phyloP scores from a whole-genome alignment of 805 yeast species.

The Yarrowia osloensis region DNA sequence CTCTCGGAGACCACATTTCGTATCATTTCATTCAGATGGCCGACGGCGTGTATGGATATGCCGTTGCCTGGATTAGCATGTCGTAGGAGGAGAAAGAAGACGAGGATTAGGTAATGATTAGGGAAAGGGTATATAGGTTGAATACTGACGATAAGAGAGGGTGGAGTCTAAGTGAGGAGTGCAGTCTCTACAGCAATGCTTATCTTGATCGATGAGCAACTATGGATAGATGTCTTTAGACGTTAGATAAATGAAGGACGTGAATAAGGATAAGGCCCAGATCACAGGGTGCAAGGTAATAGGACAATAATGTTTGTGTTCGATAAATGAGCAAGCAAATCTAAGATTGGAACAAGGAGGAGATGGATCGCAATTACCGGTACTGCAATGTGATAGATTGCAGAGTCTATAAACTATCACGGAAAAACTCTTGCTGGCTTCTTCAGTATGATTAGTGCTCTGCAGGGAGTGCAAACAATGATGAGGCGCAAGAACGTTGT shows the following conservation, averaged over 20 bases:
- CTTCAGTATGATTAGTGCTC: too few species aligned
- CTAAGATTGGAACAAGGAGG: too few species aligned
- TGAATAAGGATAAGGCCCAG: too few species aligned
- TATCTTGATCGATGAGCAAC: not conserved
- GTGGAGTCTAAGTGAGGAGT: too few species aligned
- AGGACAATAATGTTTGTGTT: too few species aligned
- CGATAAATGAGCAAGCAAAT: too few species aligned
- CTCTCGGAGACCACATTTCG: slow-evolving; percentile 3
- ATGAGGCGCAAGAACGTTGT: not conserved
- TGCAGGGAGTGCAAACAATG: too few species aligned
- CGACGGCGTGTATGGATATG: slow-evolving; percentile 17
- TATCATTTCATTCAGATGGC: slow-evolving; percentile 25
- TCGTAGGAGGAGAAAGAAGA: not conserved
- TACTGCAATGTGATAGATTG: too few species aligned
- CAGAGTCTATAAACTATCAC: not conserved
- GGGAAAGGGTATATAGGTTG: slow-evolving; percentile 9
- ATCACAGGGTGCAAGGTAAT: too few species aligned
- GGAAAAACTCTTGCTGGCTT: not conserved
- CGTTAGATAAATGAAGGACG: too few species aligned
- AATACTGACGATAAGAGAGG: slow-evolving; percentile 13
- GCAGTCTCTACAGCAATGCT: not conserved
- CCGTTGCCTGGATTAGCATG: slow-evolving; percentile 25
- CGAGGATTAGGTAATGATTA: not conserved
- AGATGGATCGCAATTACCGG: too few species aligned
- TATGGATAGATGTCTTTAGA: not conserved